Evolutionary conservation across 306 rosid genomes (phyloP), one percentile per base, ranked within the genome.

Genomic region (Prunus mira): DNA sequence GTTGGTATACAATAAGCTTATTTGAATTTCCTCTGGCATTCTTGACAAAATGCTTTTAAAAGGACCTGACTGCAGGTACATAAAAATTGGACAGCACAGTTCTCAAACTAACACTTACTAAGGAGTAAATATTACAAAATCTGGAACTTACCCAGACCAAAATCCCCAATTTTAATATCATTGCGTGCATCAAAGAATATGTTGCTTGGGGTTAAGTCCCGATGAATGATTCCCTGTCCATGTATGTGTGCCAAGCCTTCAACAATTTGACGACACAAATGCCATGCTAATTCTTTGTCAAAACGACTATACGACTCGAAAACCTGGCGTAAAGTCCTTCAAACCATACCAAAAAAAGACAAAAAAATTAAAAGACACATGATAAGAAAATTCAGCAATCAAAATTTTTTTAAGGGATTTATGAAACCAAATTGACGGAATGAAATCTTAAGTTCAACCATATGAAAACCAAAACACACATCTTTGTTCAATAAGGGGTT

Each of bases 211-310:
- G 98, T 94, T 75, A 94, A 88, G 83, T 94, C 98, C 67, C 98
- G 95, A 82, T 94, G 98, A 73, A 94, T 92, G 84, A 94, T 94
- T 86, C 98, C 98, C 73, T 94, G 97, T 67, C 92, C 95, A 56
- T 94, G 98, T 86, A 94, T 94, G 88, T 94, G 98, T 72, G 80
- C 96, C 89, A 94, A 85, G 75, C 98, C 98, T 84, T 94, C 98
- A 83, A 94, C 97, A 81, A 92, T 94, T 90, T 94, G 98, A 76
- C 96, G 97, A 82, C 89, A 87, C 66, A 84, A 79, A 86, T 92
- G 97, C 97, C 98, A 92, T 63, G 95, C 96, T 15, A 57, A 63
- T 79, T 86, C 95, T 90, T 94, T 88, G 87, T 92, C 92, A 79
- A 89, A 92, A 65, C 85, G 90, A 81, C 73, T 80, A 79, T 89